These are phyloP conservation scores for Phytopythium mirpurense DNA, from an alignment of 352 stramenopile genomes.

Conservation along the genomic window DNA sequence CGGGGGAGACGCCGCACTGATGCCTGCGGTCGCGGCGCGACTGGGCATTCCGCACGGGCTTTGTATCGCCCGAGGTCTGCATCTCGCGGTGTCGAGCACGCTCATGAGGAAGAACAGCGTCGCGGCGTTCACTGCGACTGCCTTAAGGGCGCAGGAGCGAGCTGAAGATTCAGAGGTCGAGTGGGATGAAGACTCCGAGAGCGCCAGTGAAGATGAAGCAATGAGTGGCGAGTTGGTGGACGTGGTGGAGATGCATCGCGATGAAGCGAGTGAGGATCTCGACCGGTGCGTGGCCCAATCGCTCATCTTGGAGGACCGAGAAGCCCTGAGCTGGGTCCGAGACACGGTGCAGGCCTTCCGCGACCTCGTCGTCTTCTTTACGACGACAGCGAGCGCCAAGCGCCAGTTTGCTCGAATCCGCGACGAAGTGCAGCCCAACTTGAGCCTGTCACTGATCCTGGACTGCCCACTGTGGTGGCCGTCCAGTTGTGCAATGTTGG, in stretches of 20 bases:
- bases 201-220: not conserved
- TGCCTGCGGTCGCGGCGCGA: not conserved
- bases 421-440: not conserved
- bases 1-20: not conserved
- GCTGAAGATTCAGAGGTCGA: no score
- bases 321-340: not conserved
- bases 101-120: not conserved
- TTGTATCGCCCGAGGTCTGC: not conserved
- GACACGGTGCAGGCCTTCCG: not conserved
- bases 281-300: not conserved
- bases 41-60: not conserved
- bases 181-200: not conserved
- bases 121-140: not conserved
- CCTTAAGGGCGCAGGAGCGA: not conserved
- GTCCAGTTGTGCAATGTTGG: not conserved
- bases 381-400: not conserved
- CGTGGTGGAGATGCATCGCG: not conserved
- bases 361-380: not conserved
- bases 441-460: not conserved
- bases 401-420: not conserved
- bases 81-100: not conserved
- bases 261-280: not conserved
- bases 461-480: not conserved
- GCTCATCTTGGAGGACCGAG: not conserved
- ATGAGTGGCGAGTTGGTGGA: not conserved